Evolutionary conservation across 805 yeast genomes (phyloP), one percentile per base, ranked within the genome.

Genomic region (Lachancea mirantina): DNA sequence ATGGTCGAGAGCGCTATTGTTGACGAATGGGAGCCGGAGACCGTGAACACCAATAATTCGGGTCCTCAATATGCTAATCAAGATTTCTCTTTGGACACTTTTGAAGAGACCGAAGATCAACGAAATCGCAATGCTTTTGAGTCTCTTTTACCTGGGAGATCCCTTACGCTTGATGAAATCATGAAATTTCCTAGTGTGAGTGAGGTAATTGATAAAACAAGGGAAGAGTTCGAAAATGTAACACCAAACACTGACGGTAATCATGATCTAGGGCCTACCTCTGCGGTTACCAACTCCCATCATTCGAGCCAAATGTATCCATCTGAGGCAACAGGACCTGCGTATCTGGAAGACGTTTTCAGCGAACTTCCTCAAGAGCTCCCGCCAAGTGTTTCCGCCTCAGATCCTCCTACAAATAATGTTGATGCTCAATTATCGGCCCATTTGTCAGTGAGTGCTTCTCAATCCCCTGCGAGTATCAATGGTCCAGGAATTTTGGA

Each of bases 1-100:
- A 65, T 76, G 27, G 72, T 76, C 3, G 73, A 74, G 16, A 70
- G 79, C 46, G 74, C 81, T 40, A 64, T 73, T 8, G 71, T 69
- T 47, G 77, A 74, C 35, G 55, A 49, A 8, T 52, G 53, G 47
- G 64, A 61, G 40, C 62, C 64, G 10, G 48, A 45, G 19, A 21
- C 19, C 8, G n/a, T n/a, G n/a, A n/a, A n/a, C n/a, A n/a, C n/a
- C n/a, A n/a, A n/a, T n/a, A n/a, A n/a, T n/a, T n/a, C n/a, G n/a
- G n/a, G n/a, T n/a, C 29, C 28, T 4, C 28, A 34, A 28, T 34
- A 28, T 29, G 29, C 21, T 5, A 14, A 32, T 4, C 24, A 24
- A 5, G 15, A 18, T 10, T 33, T 33, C 15, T 28, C 18, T 15
- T 23, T 34, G 23, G 38, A 34, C 5, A 26, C 38, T 2, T 34